Percentiles rank a stretch among this genome's conserved stretches.
These are phyloP conservation scores for Cutaneotrichosporon mucoides DNA, from an alignment of 1,284 basidiomycete genomes.

Conservation along the genomic window DNA sequence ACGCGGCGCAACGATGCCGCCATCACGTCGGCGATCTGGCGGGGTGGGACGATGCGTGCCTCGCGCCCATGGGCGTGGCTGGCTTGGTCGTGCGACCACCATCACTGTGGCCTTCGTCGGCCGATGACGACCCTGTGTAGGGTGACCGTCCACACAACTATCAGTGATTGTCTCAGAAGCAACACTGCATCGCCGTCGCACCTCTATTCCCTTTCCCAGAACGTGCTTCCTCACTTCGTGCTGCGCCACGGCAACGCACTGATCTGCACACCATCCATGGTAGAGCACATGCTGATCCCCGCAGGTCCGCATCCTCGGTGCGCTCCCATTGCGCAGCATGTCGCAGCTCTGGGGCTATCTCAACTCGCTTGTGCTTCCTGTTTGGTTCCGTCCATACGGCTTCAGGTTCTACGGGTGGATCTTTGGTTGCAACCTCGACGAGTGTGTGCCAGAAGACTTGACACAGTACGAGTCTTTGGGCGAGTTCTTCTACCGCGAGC, in stretches of 20 bases:
- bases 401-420: slow-evolving; percentile 77
- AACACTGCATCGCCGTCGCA: no score
- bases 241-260: not conserved
- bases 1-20: no score
- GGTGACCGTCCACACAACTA: no score
- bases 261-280: no score
- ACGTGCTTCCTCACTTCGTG: no score
- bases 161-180: no score
- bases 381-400: slow-evolving; percentile 89
- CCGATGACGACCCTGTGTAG: no score
- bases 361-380: slow-evolving; percentile 84
- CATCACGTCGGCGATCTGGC: no score
- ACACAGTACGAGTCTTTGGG: slow-evolving; percentile 75
- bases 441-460: slow-evolving; percentile 77
- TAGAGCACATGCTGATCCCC: not conserved
- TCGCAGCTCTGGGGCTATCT: slow-evolving; percentile 95
- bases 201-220: no score
- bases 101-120: no score
- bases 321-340: slow-evolving; percentile 86
- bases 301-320: slow-evolving; percentile 91
- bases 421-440: slow-evolving; percentile 92
- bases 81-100: not conserved
- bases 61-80: no score
- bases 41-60: no score
- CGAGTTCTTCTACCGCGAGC: slow-evolving; percentile 89